These are phyloP conservation scores for Xylaria sp. DNA, from an alignment of 2,329 filamentous ascomycete genomes.

Conservation along the genomic window DNA sequence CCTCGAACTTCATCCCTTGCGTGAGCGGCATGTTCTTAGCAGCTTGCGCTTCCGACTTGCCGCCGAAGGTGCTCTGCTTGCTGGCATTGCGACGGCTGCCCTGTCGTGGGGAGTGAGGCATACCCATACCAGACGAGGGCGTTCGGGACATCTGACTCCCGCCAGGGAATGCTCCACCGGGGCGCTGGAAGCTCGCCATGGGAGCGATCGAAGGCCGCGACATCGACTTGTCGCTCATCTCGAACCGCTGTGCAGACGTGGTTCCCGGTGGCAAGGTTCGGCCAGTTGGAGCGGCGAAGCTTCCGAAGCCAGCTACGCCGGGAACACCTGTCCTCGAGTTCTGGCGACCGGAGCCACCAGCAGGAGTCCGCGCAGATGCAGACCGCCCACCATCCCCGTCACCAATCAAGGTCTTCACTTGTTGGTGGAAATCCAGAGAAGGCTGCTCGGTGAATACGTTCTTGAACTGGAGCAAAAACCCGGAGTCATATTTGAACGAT, in stretches of 20 bases:
- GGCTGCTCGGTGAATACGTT: conserved; percentile 96
- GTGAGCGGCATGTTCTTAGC: conserved; percentile 93
- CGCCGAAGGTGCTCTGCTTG: conserved; percentile 60
- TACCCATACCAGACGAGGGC: conserved; percentile 59
- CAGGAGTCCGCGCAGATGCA: conserved; percentile 62
- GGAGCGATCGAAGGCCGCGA: conserved; percentile 54
- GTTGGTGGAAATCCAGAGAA: conserved; percentile 87
- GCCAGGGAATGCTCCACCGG: conserved; percentile 66
- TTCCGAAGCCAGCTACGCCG: conserved; percentile 67
- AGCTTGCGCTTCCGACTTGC: conserved; percentile 66
- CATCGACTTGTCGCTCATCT: conserved; percentile 58
- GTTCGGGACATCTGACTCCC: conserved; percentile 67
- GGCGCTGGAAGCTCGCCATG: conserved; percentile 63
- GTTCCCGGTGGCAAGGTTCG: conserved; percentile 70
- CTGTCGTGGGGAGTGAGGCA: conserved; percentile 72
- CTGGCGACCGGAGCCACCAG: conserved; percentile 50
- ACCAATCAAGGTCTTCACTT: conserved; percentile 84
- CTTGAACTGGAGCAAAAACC: conserved; percentile 96
- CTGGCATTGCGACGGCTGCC: conserved; percentile 67
- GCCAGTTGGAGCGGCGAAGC: conserved; percentile 57
- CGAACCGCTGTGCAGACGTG: conserved; percentile 77
- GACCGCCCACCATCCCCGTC: conserved; percentile 70
- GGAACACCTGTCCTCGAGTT: conserved; percentile 56
- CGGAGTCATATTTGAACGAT: conserved; percentile 91
- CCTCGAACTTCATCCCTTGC: conserved; percentile 77